Conservation (phyloP, 495 filamentous ascomycete species). For the Neurospora discreta region DNA sequence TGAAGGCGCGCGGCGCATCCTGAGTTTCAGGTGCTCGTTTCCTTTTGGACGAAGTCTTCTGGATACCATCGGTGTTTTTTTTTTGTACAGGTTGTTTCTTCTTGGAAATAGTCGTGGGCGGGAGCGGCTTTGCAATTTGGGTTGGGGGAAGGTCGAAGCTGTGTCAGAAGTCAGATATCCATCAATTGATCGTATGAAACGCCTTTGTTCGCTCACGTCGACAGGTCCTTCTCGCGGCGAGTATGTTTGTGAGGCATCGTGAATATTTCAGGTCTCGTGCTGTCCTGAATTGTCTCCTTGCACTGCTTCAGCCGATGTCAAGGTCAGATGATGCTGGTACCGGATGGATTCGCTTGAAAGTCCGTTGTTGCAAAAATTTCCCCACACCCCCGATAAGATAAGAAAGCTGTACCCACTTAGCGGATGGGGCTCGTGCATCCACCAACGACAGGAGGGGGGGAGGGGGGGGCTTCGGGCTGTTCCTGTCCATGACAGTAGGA, state of each 20-base stretch:
- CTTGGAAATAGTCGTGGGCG: conserved; percentile 37
- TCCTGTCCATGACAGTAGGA: neutral
- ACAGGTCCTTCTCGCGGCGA: conserved; percentile 40
- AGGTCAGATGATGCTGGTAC: neutral
- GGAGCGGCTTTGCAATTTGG: conserved; percentile 56
- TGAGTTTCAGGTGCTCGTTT: conserved; percentile 40
- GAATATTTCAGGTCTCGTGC: neutral
- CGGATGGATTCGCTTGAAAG: neutral
- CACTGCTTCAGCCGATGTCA: neutral
- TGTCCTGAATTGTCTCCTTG: conserved; percentile 1
- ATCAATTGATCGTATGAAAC: neutral
- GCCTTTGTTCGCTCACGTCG: conserved; percentile 21
- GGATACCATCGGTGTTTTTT: conserved; percentile 12
- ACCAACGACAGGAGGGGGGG: too few species aligned
- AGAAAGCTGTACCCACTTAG: neutral
- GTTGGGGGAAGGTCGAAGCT: conserved; percentile 70
- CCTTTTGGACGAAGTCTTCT: conserved; percentile 25
- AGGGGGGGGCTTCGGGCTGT: neutral
- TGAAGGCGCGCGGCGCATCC: conserved; percentile 81
- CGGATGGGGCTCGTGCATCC: neutral
- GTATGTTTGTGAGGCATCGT: conserved; percentile 84
- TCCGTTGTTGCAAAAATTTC: conserved; percentile 1
- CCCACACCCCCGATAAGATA: conserved; percentile 14
- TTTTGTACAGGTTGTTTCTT: conserved; percentile 19
- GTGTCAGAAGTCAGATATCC: conserved; percentile 9